Base-by-base conservation (phyloP, 257 asterid species). In the Ophiorrhiza pumila region DNA sequence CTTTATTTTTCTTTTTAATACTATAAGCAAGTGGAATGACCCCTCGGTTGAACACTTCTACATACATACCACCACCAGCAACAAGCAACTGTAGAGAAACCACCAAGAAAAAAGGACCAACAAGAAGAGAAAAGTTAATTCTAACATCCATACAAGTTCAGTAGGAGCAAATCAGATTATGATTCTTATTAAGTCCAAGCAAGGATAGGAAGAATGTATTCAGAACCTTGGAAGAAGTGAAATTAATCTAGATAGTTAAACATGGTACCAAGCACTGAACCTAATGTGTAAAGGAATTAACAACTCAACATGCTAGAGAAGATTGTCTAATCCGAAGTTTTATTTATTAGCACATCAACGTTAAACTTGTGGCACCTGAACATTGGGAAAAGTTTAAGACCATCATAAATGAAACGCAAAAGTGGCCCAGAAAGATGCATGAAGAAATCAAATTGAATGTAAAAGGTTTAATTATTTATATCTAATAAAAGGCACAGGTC, bases 11-110 rank as follows among this genome's bases (percentile, higher is more conserved):
- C 91, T 81, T 90, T 85, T 65, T 87, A 74, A 95, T 92, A 83
- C 86, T 71, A 83, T 95, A 95, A 4, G 99, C 96, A 14, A 92
- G 91, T 3, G 99, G 99, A 79, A 95, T 90, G 50, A 95, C 95
- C 11, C 99, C 99, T 70, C 98, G 83, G 78, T 95, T 95, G 90
- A 88, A 92, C 76, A 95, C 96, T 77, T 92, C 98, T 49, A 90
- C 91, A n/a, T 95, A 90, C 99, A 91, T 90, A 3, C 93, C 97
- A 4, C 99, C 99, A 71, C 98, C 99, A 20, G 98, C 97, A 32
- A 92, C 93, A 12, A 92, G 88, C 91, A 92, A 79, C 99, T 95
- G 88, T 76, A 71, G 31, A 15, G 41, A 55, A 71, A 73, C 69
- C 31, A 59, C 20, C 31, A 49, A n/a, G 20, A 10, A 37, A 63